phyloP scores from a whole-genome alignment of 179 eudicot genomes.

The Silene noctiflora region DNA sequence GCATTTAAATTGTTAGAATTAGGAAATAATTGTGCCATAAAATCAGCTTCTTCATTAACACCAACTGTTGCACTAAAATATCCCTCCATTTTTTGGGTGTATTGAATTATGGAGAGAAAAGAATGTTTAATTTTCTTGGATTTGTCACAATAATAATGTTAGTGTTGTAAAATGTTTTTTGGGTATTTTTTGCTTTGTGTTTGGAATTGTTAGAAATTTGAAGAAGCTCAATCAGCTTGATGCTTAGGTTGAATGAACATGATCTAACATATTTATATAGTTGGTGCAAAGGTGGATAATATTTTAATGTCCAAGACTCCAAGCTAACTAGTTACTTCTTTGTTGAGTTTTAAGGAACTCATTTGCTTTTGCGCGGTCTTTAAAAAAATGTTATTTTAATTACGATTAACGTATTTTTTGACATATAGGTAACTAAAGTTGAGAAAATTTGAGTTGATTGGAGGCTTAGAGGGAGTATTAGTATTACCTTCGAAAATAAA shows the following conservation, averaged over 20 bases:
- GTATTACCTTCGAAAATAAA: too few relatives aligned
- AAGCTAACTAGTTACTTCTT: not conserved
- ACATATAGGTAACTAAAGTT: too few relatives aligned
- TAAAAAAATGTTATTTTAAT: too few relatives aligned
- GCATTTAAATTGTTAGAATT: constrained; percentile 36
- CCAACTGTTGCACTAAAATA: constrained; percentile 44
- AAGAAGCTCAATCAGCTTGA: constrained; percentile 3
- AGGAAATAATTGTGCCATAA: constrained; percentile 68
- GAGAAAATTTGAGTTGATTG: too few relatives aligned
- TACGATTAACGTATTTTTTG: too few relatives aligned
- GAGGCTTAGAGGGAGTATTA: too few relatives aligned
- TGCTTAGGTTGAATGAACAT: constrained; percentile 4
- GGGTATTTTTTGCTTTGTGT: not conserved
- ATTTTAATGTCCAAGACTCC: not conserved
- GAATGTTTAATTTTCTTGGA: not conserved
- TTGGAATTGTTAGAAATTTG: not conserved
- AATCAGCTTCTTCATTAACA: constrained; percentile 62
- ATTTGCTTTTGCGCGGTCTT: too few relatives aligned
- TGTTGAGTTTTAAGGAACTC: too few relatives aligned
- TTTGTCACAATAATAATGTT: too few relatives aligned
- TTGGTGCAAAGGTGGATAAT: not conserved
- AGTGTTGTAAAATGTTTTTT: not conserved
- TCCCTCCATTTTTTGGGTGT: constrained; percentile 30
- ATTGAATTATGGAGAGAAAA: not conserved
- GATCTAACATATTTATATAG: constrained; percentile 18